These are phyloP conservation scores for Gaillardinia entomophila DNA, from an alignment of 805 yeast genomes.

Conservation along the genomic window DNA sequence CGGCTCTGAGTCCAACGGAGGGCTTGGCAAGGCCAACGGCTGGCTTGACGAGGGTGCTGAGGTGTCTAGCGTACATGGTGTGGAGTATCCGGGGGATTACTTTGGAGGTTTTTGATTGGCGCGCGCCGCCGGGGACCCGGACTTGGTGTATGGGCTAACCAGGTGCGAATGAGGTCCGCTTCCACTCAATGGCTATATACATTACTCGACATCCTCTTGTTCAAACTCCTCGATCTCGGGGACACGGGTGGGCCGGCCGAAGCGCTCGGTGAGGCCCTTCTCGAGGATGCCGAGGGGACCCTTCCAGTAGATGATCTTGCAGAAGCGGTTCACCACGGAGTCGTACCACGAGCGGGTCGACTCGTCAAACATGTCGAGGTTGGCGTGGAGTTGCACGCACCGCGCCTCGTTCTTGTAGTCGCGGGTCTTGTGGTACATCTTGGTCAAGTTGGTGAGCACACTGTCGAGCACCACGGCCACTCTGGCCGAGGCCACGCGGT, in stretches of 20 bases:
- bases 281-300: slow-evolving; percentile 40
- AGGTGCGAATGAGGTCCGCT: too few relatives aligned
- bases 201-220: slow-evolving; percentile 34
- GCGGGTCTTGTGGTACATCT: slow-evolving; percentile 24
- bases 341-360: slow-evolving; percentile 28
- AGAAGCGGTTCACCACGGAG: slow-evolving; percentile 23
- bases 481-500: slow-evolving; percentile 18
- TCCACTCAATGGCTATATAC: too few relatives aligned
- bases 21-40: background rate
- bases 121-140: background rate
- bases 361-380: slow-evolving; percentile 20
- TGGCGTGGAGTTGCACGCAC: slow-evolving; percentile 20
- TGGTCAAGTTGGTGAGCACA: slow-evolving; percentile 25
- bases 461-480: slow-evolving; percentile 22
- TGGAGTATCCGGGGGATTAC: background rate
- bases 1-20: slow-evolving; percentile 1
- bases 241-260: slow-evolving; percentile 27
- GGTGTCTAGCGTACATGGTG: too few relatives aligned
- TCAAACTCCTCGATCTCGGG: slow-evolving; percentile 38
- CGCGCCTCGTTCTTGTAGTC: slow-evolving; percentile 19
- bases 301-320: slow-evolving; percentile 32
- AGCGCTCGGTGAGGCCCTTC: slow-evolving; percentile 33
- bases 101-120: background rate
- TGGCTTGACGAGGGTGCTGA: too few relatives aligned
- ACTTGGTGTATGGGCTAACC: too few relatives aligned